Percentiles rank a stretch among this genome's conserved stretches.
These are phyloP conservation scores for Exobasidium rhododendri DNA, from an alignment of 1,284 basidiomycete species.

Conservation along the genomic window DNA sequence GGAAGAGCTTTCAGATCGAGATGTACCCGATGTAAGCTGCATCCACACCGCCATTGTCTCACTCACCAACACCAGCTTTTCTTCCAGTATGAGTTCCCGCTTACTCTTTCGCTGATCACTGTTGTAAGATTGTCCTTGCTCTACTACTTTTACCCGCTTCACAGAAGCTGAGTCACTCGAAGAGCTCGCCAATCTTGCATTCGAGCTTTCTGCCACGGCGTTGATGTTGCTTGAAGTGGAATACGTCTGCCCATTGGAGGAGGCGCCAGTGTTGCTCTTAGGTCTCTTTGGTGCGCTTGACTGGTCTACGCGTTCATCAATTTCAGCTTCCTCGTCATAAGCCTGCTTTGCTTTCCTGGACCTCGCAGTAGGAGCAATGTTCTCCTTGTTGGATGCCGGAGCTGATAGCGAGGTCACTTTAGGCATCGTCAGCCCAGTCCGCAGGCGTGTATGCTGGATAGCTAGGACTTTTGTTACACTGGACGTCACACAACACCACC, in stretches of 20 bases:
- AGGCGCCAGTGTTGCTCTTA: background rate
- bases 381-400: background rate
- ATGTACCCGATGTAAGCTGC: background rate
- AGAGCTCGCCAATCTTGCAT: background rate
- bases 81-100: conserved; percentile 33
- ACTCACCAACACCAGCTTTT: conserved; percentile 22
- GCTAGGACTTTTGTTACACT: no score
- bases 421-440: no score
- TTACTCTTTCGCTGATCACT: conserved; percentile 8
- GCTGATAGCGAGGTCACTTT: conserved; percentile 1
- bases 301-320: background rate
- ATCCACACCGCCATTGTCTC: background rate
- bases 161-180: background rate
- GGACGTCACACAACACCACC: no score
- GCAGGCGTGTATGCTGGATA: no score
- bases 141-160: background rate
- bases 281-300: background rate
- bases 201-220: background rate
- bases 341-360: background rate
- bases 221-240: no score
- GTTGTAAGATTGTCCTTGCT: background rate
- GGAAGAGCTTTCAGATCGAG: background rate
- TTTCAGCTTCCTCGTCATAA: background rate
- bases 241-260: no score
- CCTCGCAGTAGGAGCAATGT: background rate